These are phyloP conservation scores for Gnomoniopsis smithogilvyi DNA, from an alignment of 2,329 filamentous ascomycete species.

Conservation along the genomic window DNA sequence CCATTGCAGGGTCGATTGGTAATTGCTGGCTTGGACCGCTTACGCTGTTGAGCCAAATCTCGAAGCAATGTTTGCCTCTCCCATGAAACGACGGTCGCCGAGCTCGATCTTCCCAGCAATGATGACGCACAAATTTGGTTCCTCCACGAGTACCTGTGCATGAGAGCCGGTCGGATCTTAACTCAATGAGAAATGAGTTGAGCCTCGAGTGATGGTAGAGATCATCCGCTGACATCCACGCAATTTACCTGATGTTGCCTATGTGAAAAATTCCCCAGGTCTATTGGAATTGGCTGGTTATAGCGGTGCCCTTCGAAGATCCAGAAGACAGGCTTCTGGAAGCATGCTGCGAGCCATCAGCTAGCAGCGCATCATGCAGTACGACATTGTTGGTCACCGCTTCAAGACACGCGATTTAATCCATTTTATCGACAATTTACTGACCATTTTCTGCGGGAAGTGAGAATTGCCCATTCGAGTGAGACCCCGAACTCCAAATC, in stretches of 20 bases:
- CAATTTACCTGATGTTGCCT: conserved; percentile 4
- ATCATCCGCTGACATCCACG: neutral
- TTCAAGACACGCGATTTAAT: neutral
- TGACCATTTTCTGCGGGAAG: neutral
- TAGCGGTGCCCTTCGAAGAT: neutral
- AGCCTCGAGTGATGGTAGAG: neutral
- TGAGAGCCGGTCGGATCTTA: no score
- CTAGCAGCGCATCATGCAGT: neutral
- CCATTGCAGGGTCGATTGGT: no score
- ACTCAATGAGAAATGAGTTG: neutral
- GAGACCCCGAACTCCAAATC: neutral
- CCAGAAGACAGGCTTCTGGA: conserved; percentile 8
- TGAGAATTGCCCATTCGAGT: neutral
- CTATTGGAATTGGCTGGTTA: neutral
- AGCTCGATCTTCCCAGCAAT: neutral
- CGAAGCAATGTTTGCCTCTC: no score
- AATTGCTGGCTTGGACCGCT: no score
- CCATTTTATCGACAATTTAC: neutral
- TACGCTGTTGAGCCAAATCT: no score
- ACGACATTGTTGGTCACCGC: neutral
- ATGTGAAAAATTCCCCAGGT: neutral
- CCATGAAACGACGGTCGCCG: no score
- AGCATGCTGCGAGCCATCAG: conserved; percentile 1
- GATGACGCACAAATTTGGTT: neutral
- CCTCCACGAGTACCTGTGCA: no score